A percentile compares a stretch with the other conserved stretches of the same genome.
phyloP scores from a whole-genome alignment of 768 basidiomycete genomes.

The Pisolithus tinctorius region DNA sequence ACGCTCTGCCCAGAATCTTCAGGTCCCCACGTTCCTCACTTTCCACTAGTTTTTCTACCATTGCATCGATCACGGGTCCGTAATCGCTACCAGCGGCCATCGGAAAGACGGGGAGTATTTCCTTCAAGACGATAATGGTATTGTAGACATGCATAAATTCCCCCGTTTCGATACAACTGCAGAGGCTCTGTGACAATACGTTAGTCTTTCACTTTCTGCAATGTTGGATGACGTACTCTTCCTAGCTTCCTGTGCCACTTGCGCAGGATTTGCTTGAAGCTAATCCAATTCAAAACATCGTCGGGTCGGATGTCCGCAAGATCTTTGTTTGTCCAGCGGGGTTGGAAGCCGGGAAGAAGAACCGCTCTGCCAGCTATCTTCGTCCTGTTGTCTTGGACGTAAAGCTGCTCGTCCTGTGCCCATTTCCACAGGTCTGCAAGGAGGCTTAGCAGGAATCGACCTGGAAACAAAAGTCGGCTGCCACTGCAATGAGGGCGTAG shows the following conservation, averaged over 20 bases:
- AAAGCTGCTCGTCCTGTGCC: slow-evolving; percentile 70
- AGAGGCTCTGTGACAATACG: slow-evolving; percentile 50
- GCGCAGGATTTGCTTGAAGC: slow-evolving; percentile 60
- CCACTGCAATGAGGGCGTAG: not conserved
- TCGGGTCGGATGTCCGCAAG: slow-evolving; percentile 32
- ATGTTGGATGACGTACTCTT: slow-evolving; percentile 41
- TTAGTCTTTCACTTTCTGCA: not conserved
- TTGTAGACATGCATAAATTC: slow-evolving; percentile 99
- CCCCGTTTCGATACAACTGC: slow-evolving; percentile 73
- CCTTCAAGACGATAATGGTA: slow-evolving; percentile 88
- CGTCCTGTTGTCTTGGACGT: slow-evolving; percentile 62
- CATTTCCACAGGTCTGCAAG: slow-evolving; percentile 74
- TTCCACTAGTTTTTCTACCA: slow-evolving; percentile 62
- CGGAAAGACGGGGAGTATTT: slow-evolving; percentile 87
- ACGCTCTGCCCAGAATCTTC: slow-evolving; percentile 76
- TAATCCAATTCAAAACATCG: slow-evolving; percentile 61
- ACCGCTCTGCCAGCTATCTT: slow-evolving; percentile 54
- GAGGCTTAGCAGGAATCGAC: slow-evolving; percentile 80
- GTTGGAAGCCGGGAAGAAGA: slow-evolving; percentile 66
- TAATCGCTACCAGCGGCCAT: slow-evolving; percentile 50
- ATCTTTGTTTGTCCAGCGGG: slow-evolving; percentile 41
- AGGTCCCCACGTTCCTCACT: slow-evolving; percentile 79
- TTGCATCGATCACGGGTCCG: slow-evolving; percentile 49
- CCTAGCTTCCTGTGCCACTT: slow-evolving; percentile 83
- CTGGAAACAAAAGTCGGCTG: slow-evolving; percentile 31